Conservation (phyloP, 23 red algal genomes). For the Gracilariopsis chorda region DNA sequence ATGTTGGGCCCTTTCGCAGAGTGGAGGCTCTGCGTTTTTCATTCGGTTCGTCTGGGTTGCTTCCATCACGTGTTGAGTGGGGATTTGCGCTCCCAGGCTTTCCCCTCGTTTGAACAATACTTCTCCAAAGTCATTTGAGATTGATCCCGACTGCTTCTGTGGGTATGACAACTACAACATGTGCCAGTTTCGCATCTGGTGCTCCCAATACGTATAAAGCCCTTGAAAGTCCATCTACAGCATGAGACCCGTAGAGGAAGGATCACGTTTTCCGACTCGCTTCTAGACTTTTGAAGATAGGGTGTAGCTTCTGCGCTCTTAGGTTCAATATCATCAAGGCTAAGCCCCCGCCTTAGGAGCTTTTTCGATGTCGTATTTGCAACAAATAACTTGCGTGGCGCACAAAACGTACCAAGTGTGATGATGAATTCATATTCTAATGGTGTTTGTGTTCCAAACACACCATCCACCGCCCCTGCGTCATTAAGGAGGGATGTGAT, state of each 20-base stretch:
- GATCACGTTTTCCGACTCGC: slow-evolving; percentile 11
- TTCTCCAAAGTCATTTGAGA: slow-evolving; percentile 42
- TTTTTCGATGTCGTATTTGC: neutral
- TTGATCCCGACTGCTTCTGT: slow-evolving; percentile 11
- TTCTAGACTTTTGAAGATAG: slow-evolving; percentile 33
- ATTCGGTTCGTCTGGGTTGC: too few species aligned
- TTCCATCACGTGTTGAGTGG: too few species aligned
- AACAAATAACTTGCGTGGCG: neutral
- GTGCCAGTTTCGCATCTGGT: slow-evolving; percentile 45
- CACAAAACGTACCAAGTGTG: slow-evolving; percentile 36
- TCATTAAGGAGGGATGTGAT: slow-evolving; percentile 42
- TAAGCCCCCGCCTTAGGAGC: slow-evolving; percentile 25
- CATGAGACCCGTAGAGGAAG: slow-evolving; percentile 68
- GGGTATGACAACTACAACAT: slow-evolving; percentile 56
- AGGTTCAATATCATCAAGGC: slow-evolving; percentile 39
- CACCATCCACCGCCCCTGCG: slow-evolving; percentile 33
- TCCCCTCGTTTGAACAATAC: neutral
- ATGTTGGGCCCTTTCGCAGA: slow-evolving; percentile 13
- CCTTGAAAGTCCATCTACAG: slow-evolving; percentile 48
- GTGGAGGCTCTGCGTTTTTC: neutral
- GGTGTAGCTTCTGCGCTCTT: slow-evolving; percentile 20
- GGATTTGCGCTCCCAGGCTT: too few species aligned
- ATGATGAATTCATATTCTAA: slow-evolving; percentile 57
- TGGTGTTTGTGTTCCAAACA: slow-evolving; percentile 47
- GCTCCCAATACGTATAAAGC: slow-evolving; percentile 53